Percentiles rank a stretch among this genome's conserved stretches.
phyloP scores from a whole-genome alignment of 148 eudicot genomes.

The Hydrangea macrophylla region DNA sequence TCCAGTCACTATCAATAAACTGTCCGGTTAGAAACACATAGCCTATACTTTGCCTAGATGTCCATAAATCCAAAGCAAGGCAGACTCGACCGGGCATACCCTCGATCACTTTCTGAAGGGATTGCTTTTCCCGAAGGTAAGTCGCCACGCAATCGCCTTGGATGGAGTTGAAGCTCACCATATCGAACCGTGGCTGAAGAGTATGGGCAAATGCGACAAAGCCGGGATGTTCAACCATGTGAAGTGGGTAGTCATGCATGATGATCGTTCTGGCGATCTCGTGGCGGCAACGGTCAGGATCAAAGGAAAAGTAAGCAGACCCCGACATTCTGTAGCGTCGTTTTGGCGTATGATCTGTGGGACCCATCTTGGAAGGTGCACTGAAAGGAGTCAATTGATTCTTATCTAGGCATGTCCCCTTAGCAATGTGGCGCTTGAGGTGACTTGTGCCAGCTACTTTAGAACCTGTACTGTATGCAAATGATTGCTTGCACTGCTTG shows the following conservation, averaged over 20 bases:
- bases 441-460: conserved; percentile 80
- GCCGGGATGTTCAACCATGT: conserved; percentile 43
- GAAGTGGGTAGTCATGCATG: conserved; percentile 46
- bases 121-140: conserved; percentile 61
- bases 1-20: conserved; percentile 72
- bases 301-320: conserved; percentile 21
- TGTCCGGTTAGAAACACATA: conserved; percentile 66
- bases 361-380: conserved; percentile 39
- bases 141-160: conserved; percentile 50
- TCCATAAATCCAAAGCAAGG: conserved; percentile 65
- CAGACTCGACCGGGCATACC: conserved; percentile 65
- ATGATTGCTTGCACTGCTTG: conserved; percentile 65
- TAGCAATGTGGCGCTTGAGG: conserved; percentile 69
- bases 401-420: conserved; percentile 59
- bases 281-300: conserved; percentile 34
- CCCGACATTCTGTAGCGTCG: conserved; percentile 33
- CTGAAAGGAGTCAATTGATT: conserved; percentile 31
- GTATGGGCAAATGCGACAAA: conserved; percentile 33
- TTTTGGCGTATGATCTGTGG: conserved; percentile 37
- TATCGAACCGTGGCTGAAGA: conserved; percentile 39
- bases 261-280: conserved; percentile 40
- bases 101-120: conserved; percentile 52
- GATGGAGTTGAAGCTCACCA: conserved; percentile 39
- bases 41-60: conserved; percentile 52
- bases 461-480: conserved; percentile 68